Conservation (phyloP, 306 rosid genomes). For the Hippophae tibetana region DNA sequence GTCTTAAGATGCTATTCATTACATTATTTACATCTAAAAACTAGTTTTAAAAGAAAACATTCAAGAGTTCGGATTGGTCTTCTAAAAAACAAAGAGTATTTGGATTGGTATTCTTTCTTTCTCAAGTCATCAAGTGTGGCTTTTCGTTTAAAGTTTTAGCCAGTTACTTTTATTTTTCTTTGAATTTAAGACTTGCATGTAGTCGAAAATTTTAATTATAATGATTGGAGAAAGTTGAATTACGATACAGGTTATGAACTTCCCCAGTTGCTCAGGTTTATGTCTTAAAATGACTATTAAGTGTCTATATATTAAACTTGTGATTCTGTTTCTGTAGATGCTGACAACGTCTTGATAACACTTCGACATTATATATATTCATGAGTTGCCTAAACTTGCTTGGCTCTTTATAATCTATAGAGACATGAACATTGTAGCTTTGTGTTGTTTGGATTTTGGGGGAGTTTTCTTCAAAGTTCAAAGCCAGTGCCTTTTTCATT, state of each 20-base stretch:
- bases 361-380: not conserved
- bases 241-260: conserved; percentile 12
- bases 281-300: not conserved
- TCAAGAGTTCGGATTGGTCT: no score
- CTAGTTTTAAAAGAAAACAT: no score
- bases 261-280: conserved; percentile 6
- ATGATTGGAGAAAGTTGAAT: not conserved
- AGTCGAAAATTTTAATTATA: not conserved
- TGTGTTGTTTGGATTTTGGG: no score
- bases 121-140: not conserved
- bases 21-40: no score
- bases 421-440: no score
- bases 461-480: not conserved
- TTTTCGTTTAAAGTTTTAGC: not conserved
- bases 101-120: no score
- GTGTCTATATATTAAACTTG: not conserved
- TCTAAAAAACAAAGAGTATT: not conserved
- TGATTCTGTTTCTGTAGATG: not conserved
- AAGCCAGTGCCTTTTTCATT: not conserved
- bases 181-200: not conserved
- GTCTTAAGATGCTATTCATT: no score
- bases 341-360: not conserved
- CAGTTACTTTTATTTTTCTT: not conserved
- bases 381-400: no score
- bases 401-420: no score